Conservation (phyloP, 768 basidiomycete species). For the Clavulina sp. region DNA sequence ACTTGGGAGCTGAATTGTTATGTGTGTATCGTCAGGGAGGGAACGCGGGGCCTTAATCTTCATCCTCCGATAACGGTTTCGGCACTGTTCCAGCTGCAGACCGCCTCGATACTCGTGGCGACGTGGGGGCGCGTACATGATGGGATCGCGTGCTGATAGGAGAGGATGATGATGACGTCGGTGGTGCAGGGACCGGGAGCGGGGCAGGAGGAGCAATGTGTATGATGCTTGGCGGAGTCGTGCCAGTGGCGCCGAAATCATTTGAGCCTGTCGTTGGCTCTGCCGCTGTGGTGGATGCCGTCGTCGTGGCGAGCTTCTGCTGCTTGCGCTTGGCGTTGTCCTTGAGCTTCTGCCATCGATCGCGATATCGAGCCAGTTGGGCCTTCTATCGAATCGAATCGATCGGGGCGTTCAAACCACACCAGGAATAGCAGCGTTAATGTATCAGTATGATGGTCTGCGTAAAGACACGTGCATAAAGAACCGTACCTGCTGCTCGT, state of each 20-base stretch:
- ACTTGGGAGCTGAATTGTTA: no score
- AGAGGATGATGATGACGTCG: background rate
- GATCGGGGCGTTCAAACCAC: constrained; percentile 4
- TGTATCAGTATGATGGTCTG: background rate
- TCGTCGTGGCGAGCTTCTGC: background rate
- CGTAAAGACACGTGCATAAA: background rate
- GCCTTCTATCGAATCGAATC: constrained; percentile 36
- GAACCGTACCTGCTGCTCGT: constrained; percentile 58
- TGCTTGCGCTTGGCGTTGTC: constrained; percentile 78
- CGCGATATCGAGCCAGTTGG: constrained; percentile 67
- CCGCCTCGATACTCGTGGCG: no score
- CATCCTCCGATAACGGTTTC: no score
- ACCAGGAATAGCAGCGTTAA: constrained; percentile 9
- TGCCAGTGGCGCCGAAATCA: background rate
- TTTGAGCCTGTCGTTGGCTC: background rate
- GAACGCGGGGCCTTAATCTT: no score
- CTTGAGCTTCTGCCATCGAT: constrained; percentile 80
- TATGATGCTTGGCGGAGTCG: background rate
- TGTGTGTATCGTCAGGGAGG: no score
- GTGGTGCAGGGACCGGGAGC: background rate
- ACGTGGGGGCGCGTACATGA: no score
- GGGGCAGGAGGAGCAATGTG: background rate
- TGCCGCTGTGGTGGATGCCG: background rate
- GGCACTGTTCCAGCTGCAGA: no score
- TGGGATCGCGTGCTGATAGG: background rate